Evolutionary conservation across 805 yeast genomes (phyloP).

Genomic region (Cephaloascus albidus): DNA sequence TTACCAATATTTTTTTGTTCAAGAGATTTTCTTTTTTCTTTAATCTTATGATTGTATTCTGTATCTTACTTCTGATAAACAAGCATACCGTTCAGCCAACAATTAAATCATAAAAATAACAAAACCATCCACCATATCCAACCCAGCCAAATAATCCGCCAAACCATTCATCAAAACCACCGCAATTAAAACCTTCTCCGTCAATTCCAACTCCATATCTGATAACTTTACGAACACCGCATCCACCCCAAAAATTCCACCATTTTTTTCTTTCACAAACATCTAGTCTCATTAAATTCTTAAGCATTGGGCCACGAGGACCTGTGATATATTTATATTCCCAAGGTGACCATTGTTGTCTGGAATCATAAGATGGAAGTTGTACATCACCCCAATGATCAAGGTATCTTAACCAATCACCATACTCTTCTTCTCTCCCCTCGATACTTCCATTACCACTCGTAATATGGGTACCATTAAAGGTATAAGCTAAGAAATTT

Average conservation of each 20-base stretch:
- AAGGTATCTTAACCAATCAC: slow-evolving; percentile 67
- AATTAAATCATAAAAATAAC: slow-evolving; percentile 41
- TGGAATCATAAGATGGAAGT: slow-evolving; percentile 53
- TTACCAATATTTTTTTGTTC: too few species aligned
- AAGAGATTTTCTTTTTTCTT: too few species aligned
- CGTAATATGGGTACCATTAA: slow-evolving; percentile 46
- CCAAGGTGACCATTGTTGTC: slow-evolving; percentile 82
- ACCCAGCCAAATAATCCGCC: slow-evolving; percentile 35
- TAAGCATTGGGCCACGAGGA: slow-evolving; percentile 81
- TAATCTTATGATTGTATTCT: too few species aligned
- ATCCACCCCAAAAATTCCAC: slow-evolving; percentile 86
- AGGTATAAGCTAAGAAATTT: slow-evolving; percentile 76
- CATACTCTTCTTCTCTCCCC: slow-evolving; percentile 45
- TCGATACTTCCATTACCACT: slow-evolving; percentile 36
- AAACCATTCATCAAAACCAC: slow-evolving; percentile 47
- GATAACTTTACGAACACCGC: slow-evolving; percentile 66
- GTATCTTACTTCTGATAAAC: too few species aligned
- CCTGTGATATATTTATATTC: slow-evolving; percentile 91
- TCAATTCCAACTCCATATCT: slow-evolving; percentile 86
- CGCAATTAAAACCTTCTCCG: slow-evolving; percentile 79
- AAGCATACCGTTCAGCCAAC: slow-evolving; percentile 28
- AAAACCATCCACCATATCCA: slow-evolving; percentile 57
- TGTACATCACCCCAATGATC: slow-evolving; percentile 93
- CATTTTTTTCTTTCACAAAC: slow-evolving; percentile 83
- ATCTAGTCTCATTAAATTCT: slow-evolving; percentile 57